Conservation (phyloP, 495 filamentous ascomycete genomes). For the Extremus antarcticus region DNA sequence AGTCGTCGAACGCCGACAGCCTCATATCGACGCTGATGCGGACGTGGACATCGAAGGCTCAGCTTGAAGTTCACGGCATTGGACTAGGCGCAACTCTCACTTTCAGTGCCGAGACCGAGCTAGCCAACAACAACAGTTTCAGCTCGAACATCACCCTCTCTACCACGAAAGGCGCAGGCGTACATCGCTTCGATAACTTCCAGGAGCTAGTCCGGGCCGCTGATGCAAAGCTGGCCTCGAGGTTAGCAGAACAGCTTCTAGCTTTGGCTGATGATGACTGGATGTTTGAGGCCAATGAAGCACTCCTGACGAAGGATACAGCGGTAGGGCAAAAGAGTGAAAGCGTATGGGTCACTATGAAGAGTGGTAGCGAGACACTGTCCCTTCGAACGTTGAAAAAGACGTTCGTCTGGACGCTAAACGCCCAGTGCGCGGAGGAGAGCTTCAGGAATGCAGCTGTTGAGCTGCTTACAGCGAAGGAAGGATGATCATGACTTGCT, state of each 20-base stretch:
- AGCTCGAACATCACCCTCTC: slow-evolving; percentile 4
- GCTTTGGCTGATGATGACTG: neutral
- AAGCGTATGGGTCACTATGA: slow-evolving; percentile 5
- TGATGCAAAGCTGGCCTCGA: slow-evolving; percentile 1
- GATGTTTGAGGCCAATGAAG: slow-evolving; percentile 9
- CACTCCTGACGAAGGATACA: slow-evolving; percentile 1
- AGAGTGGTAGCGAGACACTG: slow-evolving; percentile 2
- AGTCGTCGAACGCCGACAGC: neutral
- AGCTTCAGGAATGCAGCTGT: neutral
- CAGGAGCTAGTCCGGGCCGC: neutral
- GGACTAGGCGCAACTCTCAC: neutral
- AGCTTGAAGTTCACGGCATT: neutral
- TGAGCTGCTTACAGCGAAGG: neutral
- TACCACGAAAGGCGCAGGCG: neutral
- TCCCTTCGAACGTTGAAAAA: slow-evolving; percentile 4
- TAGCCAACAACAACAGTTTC: slow-evolving; percentile 1
- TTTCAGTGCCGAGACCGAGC: slow-evolving; percentile 3
- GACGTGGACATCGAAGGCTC: slow-evolving; percentile 5
- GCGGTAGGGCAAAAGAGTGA: neutral
- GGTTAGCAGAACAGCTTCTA: neutral
- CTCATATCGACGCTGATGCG: slow-evolving; percentile 2
- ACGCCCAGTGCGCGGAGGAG: neutral
- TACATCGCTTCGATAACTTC: slow-evolving; percentile 1
- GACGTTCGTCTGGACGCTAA: slow-evolving; percentile 3
- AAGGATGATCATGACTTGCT: neutral